phyloP scores from a whole-genome alignment of 1,284 basidiomycete genomes.

The Ustilago crameri region DNA sequence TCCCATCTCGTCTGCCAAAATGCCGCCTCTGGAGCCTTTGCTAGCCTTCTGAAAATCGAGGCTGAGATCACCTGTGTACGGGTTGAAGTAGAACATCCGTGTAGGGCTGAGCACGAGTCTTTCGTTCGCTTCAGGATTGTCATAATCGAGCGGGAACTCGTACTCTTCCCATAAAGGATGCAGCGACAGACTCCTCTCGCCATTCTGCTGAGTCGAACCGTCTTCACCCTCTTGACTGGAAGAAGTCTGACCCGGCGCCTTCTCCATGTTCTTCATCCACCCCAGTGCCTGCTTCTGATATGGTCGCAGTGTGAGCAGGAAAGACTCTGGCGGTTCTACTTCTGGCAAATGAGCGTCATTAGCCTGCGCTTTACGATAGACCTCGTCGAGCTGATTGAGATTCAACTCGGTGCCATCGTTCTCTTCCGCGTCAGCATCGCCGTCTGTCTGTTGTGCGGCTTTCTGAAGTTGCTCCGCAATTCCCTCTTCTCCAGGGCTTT shows the following conservation, averaged over 20 bases:
- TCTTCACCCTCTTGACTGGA: not conserved
- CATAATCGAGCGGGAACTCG: constrained; percentile 57
- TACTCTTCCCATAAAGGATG: constrained; percentile 96
- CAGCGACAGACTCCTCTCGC: constrained; percentile 71
- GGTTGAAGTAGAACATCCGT: constrained; percentile 54
- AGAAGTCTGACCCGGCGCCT: constrained; percentile 11
- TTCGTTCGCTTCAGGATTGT: constrained; percentile 48
- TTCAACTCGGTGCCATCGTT: constrained; percentile 63
- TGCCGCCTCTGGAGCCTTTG: constrained; percentile 82
- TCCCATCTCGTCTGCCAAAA: constrained; percentile 83
- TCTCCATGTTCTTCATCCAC: constrained; percentile 91
- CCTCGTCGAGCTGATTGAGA: constrained; percentile 49
- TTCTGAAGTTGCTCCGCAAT: constrained; percentile 28
- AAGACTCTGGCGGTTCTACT: constrained; percentile 84
- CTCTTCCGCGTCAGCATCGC: constrained; percentile 32
- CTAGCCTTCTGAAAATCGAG: constrained; percentile 86
- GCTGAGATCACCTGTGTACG: constrained; percentile 83
- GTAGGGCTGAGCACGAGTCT: constrained; percentile 37
- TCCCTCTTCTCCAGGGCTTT: constrained; percentile 6
- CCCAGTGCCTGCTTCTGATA: constrained; percentile 97
- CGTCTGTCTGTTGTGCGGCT: constrained; percentile 32
- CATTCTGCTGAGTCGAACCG: constrained; percentile 14
- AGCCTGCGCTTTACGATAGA: constrained; percentile 75
- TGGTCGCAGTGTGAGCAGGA: constrained; percentile 79
- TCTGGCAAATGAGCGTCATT: constrained; percentile 81